phyloP scores from a whole-genome alignment of 495 filamentous ascomycete species.

The Xylaria bambusicola region DNA sequence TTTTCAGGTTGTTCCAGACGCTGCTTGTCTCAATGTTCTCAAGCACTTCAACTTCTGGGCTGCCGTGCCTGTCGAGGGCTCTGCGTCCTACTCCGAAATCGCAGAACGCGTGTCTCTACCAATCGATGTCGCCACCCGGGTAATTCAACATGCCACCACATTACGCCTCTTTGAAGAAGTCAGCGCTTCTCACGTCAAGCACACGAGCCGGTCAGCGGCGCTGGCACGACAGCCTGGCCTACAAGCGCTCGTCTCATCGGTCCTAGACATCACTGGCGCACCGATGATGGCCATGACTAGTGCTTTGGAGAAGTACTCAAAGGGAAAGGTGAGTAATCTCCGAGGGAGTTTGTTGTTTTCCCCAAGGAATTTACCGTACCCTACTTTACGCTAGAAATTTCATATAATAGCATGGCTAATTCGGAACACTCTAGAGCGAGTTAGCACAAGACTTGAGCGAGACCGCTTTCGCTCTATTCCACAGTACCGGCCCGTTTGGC shows the following conservation, averaged over 20 bases:
- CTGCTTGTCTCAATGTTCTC: conserved; percentile 31
- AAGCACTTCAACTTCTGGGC: conserved; percentile 37
- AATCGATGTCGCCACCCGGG: conserved; percentile 35
- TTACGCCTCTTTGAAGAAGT: conserved; percentile 49
- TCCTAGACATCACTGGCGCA: conserved; percentile 68
- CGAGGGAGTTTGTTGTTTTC: no score
- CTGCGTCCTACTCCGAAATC: conserved; percentile 37
- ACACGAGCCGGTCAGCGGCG: conserved; percentile 35
- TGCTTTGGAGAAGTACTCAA: conserved; percentile 27
- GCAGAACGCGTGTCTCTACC: conserved; percentile 30
- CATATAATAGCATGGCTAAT: no score
- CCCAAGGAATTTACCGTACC: no score
- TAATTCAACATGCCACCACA: conserved; percentile 47
- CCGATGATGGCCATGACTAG: conserved; percentile 61
- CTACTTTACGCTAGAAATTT: no score
- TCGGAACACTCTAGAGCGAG: background rate
- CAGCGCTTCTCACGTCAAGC: conserved; percentile 27
- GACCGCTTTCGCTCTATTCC: conserved; percentile 30
- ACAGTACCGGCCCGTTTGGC: conserved; percentile 28
- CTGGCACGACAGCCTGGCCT: conserved; percentile 27
- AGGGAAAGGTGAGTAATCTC: conserved; percentile 23
- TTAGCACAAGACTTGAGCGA: conserved; percentile 30
- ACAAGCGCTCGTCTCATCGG: conserved; percentile 66
- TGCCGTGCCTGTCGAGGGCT: conserved; percentile 37
- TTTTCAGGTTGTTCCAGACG: conserved; percentile 26